Conservation (phyloP, 805 yeast species). For the Blastobotrys terrestris region DNA sequence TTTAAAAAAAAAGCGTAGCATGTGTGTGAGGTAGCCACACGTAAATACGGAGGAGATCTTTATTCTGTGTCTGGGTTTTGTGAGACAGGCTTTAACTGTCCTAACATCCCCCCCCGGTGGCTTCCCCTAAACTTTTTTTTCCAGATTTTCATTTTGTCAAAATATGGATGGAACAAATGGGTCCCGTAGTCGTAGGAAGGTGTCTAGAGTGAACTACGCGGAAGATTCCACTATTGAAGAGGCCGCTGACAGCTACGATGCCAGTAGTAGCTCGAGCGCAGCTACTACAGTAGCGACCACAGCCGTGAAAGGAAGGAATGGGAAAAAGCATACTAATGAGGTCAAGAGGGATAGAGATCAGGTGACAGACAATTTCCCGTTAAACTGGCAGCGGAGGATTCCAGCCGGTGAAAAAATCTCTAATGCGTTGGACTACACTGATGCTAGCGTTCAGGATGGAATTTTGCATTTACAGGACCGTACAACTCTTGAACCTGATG, state of each 20-base stretch:
- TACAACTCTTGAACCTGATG: constrained; percentile 23
- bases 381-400: constrained; percentile 28
- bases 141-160: neutral
- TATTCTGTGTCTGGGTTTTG: neutral
- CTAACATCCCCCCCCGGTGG: neutral
- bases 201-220: constrained; percentile 24
- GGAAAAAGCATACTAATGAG: neutral
- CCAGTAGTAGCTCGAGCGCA: neutral
- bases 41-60: neutral
- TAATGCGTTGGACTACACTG: constrained; percentile 32
- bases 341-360: neutral
- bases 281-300: constrained; percentile 3
- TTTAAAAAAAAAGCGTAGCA: neutral
- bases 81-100: neutral
- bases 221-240: constrained; percentile 17
- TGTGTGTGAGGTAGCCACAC: neutral
- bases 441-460: constrained; percentile 22
- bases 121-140: neutral
- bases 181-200: constrained; percentile 11
- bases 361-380: constrained; percentile 15
- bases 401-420: constrained; percentile 24
- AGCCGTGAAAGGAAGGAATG: neutral
- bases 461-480: constrained; percentile 26
- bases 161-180: neutral
- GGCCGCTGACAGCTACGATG: neutral